Evolutionary conservation across 1,284 basidiomycete species (phyloP).

Genomic region (Meira nashicola): DNA sequence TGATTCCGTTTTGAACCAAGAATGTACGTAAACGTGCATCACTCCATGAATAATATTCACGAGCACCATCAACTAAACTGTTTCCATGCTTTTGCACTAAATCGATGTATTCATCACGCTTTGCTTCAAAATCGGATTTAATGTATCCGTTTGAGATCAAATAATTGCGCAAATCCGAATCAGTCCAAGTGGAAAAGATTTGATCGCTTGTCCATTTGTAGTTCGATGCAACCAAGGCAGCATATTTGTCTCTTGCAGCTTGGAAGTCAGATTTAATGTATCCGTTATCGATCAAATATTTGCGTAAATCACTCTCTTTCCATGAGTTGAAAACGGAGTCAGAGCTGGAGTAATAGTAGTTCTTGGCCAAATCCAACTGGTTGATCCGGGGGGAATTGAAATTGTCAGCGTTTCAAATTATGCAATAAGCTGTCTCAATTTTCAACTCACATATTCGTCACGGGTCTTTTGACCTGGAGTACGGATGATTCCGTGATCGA

Average conservation of each 20-base stretch:
- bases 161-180: conserved; percentile 40
- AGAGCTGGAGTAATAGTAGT: conserved; percentile 43
- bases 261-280: conserved; percentile 38
- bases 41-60: conserved; percentile 45
- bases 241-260: conserved; percentile 38
- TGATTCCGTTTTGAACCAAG: conserved; percentile 35
- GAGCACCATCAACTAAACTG: conserved; percentile 27
- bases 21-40: conserved; percentile 44
- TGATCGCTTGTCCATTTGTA: conserved; percentile 32
- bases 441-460: conserved; percentile 29
- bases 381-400: background rate
- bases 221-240: conserved; percentile 31
- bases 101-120: conserved; percentile 42
- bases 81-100: conserved; percentile 38
- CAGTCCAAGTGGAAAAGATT: conserved; percentile 42
- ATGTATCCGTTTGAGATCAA: conserved; percentile 39
- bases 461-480: conserved; percentile 39
- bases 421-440: background rate
- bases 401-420: background rate
- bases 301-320: conserved; percentile 42
- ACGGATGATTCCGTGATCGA: conserved; percentile 42
- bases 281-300: conserved; percentile 41
- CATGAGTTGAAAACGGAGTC: conserved; percentile 45
- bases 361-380: conserved; percentile 30
- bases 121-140: conserved; percentile 33